Conservation (phyloP, 495 filamentous ascomycete species). For the Acidomyces sp. region DNA sequence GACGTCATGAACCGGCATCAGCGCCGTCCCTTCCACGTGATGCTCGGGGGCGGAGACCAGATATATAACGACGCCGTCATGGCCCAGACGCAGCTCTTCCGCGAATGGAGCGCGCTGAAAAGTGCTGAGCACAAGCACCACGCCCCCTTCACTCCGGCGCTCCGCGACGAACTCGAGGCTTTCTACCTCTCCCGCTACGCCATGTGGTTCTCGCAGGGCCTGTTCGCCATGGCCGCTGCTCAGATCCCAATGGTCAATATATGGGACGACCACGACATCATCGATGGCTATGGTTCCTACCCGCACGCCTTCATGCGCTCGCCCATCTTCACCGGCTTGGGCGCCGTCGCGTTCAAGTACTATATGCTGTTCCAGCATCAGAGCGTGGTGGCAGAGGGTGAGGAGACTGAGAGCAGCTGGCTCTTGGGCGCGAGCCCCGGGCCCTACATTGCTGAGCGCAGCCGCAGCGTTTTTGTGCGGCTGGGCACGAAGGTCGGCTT, state of each 20-base stretch:
- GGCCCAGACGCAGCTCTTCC: conserved; percentile 58
- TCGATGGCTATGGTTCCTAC: conserved; percentile 93
- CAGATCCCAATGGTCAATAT: conserved; percentile 99
- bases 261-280: conserved; percentile 96
- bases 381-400: conserved; percentile 62
- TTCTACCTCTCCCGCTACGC: conserved; percentile 81
- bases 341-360: conserved; percentile 89
- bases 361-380: conserved; percentile 98
- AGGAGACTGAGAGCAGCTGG: conserved; percentile 83
- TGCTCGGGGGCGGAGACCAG: conserved; percentile 95
- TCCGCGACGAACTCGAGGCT: conserved; percentile 72
- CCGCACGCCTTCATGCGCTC: conserved; percentile 81
- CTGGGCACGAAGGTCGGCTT: conserved; percentile 69
- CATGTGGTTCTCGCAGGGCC: conserved; percentile 87
- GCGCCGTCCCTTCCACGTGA: conserved; percentile 87
- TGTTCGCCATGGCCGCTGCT: conserved; percentile 80
- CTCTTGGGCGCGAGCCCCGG: conserved; percentile 63
- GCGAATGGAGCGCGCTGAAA: conserved; percentile 70
- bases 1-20: conserved; percentile 91
- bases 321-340: conserved; percentile 79
- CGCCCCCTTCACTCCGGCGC: conserved; percentile 54
- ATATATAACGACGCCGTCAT: conserved; percentile 85
- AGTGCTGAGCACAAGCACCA: conserved; percentile 66
- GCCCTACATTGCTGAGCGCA: conserved; percentile 79
- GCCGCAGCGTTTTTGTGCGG: conserved; percentile 73